phyloP scores from a whole-genome alignment of 2,329 filamentous ascomycete species.

The Colletotrichum tanaceti region DNA sequence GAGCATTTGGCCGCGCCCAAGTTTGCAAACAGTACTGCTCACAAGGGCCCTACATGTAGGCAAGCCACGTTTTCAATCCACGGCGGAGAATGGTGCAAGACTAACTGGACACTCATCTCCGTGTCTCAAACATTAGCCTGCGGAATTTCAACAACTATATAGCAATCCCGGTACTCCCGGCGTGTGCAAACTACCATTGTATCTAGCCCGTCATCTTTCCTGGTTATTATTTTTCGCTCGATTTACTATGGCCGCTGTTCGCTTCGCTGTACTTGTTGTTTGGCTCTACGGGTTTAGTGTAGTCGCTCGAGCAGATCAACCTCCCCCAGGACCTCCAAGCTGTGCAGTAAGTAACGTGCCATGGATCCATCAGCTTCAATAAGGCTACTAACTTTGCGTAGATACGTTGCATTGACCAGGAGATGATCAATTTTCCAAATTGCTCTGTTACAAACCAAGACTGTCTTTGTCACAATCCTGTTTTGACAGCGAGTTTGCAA shows the following conservation, averaged over 20 bases:
- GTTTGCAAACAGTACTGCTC: no score
- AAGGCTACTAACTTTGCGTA: neutral
- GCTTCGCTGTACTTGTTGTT: neutral
- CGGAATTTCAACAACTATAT: no score
- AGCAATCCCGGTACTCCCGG: no score
- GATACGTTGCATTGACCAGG: neutral
- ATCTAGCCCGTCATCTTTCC: no score
- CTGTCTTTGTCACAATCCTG: neutral
- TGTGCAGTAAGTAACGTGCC: slow-evolving; percentile 3
- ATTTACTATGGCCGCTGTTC: neutral
- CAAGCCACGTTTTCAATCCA: no score
- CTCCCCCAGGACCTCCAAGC: neutral
- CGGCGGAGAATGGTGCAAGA: no score
- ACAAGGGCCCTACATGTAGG: no score
- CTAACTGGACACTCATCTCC: no score
- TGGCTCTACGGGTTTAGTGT: neutral
- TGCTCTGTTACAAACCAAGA: neutral
- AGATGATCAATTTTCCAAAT: neutral
- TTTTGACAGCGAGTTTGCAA: neutral
- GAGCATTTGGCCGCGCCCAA: no score
- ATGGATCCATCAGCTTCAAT: neutral
- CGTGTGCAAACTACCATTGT: no score
- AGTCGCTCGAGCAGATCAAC: neutral
- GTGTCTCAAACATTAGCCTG: no score
- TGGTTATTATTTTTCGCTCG: neutral